Evolutionary conservation across 2,329 filamentous ascomycete genomes (phyloP).

Genomic region (Aspergillus intermedius): DNA sequence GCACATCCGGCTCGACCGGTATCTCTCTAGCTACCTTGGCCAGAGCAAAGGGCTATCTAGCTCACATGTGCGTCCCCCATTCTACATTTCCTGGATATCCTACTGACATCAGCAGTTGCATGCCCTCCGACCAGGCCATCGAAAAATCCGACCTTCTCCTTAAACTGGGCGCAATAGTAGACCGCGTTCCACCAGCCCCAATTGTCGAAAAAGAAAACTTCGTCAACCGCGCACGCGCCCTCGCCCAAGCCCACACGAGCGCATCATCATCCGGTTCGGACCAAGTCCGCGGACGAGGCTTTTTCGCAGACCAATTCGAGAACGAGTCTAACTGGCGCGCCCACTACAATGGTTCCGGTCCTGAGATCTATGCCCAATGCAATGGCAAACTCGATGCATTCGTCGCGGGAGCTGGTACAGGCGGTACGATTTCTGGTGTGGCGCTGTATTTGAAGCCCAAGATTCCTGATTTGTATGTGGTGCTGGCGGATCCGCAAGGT

Average conservation of each 20-base stretch:
- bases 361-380: constrained; percentile 79
- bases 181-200: constrained; percentile 81
- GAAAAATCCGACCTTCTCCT: constrained; percentile 87
- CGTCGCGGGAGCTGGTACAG: constrained; percentile 87
- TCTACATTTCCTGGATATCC: neutral
- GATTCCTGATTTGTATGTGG: constrained; percentile 58
- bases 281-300: constrained; percentile 62
- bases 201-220: constrained; percentile 93
- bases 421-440: constrained; percentile 85
- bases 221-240: constrained; percentile 78
- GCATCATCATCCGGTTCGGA: constrained; percentile 14
- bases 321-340: constrained; percentile 81
- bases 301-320: constrained; percentile 97
- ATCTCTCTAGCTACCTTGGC: constrained; percentile 90
- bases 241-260: constrained; percentile 66
- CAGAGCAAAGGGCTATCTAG: constrained; percentile 79
- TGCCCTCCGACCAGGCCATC: constrained; percentile 82
- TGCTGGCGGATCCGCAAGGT: constrained; percentile 90
- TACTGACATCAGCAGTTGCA: constrained; percentile 52
- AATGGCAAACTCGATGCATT: constrained; percentile 73
- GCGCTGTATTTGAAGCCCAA: constrained; percentile 73
- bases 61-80: constrained; percentile 62
- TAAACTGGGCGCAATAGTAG: constrained; percentile 86
- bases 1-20: constrained; percentile 91
- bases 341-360: constrained; percentile 75